Conservation (phyloP, 441 rosid species). For the Brassica hybrid region DNA sequence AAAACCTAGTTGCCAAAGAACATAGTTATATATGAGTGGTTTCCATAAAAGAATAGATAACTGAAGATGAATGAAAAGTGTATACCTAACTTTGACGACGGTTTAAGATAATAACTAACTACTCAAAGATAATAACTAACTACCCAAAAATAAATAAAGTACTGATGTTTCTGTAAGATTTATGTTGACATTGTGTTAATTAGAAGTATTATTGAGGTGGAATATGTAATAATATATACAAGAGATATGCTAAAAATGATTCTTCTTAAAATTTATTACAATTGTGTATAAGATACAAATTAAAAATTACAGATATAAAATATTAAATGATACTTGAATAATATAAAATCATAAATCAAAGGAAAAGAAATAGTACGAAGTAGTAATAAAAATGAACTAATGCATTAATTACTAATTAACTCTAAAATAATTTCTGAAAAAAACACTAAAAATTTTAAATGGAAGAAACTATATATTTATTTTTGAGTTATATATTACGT, state of each 20-base stretch:
- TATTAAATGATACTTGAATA: background rate
- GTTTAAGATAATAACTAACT: conserved; percentile 38
- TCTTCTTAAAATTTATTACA: background rate
- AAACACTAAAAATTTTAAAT: no score
- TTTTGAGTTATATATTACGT: no score
- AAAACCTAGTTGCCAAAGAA: conserved; percentile 29
- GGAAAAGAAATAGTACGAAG: background rate
- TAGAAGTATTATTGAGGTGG: background rate
- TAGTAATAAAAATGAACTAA: no score
- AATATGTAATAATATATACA: background rate
- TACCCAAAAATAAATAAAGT: background rate
- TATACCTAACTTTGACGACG: conserved; percentile 37
- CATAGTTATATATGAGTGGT: conserved; percentile 33
- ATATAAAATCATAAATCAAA: background rate
- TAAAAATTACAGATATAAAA: background rate
- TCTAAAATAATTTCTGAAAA: no score
- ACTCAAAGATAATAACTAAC: conserved; percentile 24
- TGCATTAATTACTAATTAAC: no score
- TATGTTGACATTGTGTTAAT: no score
- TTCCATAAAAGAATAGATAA: conserved; percentile 19
- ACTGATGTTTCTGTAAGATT: conserved; percentile 9
- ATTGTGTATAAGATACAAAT: background rate
- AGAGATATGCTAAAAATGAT: background rate
- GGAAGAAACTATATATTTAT: no score
- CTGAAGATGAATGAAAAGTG: conserved; percentile 26